Conservation (phyloP, 441 rosid species). For the Biscutella laevigata region DNA sequence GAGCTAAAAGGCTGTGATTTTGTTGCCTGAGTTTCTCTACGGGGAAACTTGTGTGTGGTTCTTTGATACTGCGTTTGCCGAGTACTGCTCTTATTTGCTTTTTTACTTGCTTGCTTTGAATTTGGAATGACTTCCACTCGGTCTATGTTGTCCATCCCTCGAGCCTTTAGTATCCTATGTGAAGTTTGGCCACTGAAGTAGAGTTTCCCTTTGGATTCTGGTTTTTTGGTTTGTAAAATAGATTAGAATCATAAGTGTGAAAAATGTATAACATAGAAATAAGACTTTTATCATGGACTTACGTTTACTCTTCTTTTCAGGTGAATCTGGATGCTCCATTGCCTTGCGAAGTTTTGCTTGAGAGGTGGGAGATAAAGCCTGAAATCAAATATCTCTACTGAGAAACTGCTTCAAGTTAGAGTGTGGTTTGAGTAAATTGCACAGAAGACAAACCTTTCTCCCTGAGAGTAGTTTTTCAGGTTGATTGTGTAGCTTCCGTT, state of each 20-base stretch:
- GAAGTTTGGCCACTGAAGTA: constrained; percentile 40
- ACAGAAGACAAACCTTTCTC: constrained; percentile 47
- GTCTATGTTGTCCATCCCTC: constrained; percentile 36
- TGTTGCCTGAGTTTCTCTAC: constrained; percentile 20
- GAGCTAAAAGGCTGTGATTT: constrained; percentile 25
- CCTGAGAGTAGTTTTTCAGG: constrained; percentile 53
- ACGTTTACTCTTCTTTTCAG: constrained; percentile 41
- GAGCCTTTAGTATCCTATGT: constrained; percentile 32
- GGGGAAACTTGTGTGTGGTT: constrained; percentile 33
- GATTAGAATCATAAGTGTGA: constrained; percentile 1
- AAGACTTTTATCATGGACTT: constrained; percentile 26
- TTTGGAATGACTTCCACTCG: constrained; percentile 31
- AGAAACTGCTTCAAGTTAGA: constrained; percentile 11
- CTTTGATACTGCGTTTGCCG: constrained; percentile 28
- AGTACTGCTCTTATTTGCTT: constrained; percentile 22
- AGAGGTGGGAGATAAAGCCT: constrained; percentile 75
- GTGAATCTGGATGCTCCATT: constrained; percentile 40
- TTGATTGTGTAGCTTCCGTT: constrained; percentile 27
- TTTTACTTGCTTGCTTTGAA: constrained; percentile 21
- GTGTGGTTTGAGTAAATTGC: constrained; percentile 12
- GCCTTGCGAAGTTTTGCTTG: constrained; percentile 62
- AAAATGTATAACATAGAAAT: not conserved
- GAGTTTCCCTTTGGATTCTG: constrained; percentile 57
- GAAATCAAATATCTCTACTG: constrained; percentile 26
- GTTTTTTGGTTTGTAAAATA: constrained; percentile 6